These are phyloP conservation scores for Rubia occidens DNA, from an alignment of 305 asterid genomes.

Conservation along the genomic window DNA sequence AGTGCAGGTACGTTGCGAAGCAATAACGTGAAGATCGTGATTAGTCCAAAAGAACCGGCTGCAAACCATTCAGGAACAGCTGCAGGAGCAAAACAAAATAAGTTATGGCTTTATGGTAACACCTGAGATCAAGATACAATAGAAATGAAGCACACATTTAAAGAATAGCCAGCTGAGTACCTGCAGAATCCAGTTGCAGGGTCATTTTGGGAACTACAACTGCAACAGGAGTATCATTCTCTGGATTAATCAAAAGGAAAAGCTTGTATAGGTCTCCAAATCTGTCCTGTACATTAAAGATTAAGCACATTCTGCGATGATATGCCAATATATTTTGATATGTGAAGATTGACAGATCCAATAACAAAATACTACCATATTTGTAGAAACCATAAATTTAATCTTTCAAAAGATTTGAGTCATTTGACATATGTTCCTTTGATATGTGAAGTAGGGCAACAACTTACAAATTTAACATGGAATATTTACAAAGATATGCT, in stretches of 20 bases:
- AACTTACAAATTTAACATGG: neutral
- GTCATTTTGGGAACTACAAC: constrained; percentile 89
- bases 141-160: constrained; percentile 9
- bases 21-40: constrained; percentile 76
- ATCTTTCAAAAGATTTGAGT: neutral
- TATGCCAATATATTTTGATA: too few species aligned
- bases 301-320: constrained; percentile 17
- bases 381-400: neutral
- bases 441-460: neutral
- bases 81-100: constrained; percentile 34
- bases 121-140: constrained; percentile 5
- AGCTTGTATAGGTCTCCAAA: constrained; percentile 76
- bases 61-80: constrained; percentile 99
- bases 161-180: constrained; percentile 26
- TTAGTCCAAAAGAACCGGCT: constrained; percentile 90
- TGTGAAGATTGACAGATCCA: neutral
- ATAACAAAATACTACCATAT: neutral
- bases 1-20: constrained; percentile 88
- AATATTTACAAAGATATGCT: neutral
- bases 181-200: constrained; percentile 77
- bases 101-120: neutral
- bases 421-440: neutral
- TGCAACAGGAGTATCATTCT: constrained; percentile 95
- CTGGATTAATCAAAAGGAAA: constrained; percentile 84
- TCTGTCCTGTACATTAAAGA: constrained; percentile 56